These are phyloP conservation scores for Xylaria curta DNA, from an alignment of 495 filamentous ascomycete genomes.

Conservation along the genomic window DNA sequence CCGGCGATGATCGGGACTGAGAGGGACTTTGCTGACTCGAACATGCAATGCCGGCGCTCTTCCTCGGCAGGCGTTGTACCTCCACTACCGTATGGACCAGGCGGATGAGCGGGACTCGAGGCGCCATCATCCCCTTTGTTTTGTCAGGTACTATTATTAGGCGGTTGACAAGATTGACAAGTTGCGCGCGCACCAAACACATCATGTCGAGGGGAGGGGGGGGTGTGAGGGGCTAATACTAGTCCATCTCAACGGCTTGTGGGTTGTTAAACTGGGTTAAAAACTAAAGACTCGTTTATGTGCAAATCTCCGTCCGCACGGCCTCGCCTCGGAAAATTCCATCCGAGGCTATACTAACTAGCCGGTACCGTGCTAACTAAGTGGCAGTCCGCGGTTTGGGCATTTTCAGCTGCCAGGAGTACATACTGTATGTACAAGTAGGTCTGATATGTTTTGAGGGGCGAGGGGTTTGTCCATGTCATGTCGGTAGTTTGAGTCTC, in stretches of 20 bases:
- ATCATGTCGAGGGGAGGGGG: not conserved
- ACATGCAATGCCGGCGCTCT: not conserved
- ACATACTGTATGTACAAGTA: not conserved
- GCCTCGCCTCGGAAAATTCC: constrained; percentile 16
- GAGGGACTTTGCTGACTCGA: constrained; percentile 13
- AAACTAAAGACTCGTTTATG: not conserved
- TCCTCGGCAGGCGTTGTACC: not conserved
- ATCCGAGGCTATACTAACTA: not conserved
- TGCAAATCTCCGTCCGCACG: constrained; percentile 7
- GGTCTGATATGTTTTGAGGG: not conserved
- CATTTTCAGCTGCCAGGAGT: not conserved
- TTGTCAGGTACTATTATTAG: constrained; percentile 18
- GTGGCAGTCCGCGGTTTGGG: not conserved
- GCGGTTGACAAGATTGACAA: constrained; percentile 19
- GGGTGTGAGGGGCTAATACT: not conserved
- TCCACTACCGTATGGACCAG: not conserved
- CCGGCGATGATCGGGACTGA: not conserved
- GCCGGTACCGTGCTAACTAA: too few relatives aligned
- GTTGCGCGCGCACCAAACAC: not conserved
- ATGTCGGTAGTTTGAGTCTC: not conserved
- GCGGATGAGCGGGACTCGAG: not conserved
- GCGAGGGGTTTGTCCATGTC: not conserved
- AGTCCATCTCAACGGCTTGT: constrained; percentile 9
- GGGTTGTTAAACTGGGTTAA: not conserved
- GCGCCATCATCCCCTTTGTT: not conserved